These are phyloP conservation scores for Rhodomyrtus psidioides DNA, from an alignment of 441 rosid species.

Conservation along the genomic window DNA sequence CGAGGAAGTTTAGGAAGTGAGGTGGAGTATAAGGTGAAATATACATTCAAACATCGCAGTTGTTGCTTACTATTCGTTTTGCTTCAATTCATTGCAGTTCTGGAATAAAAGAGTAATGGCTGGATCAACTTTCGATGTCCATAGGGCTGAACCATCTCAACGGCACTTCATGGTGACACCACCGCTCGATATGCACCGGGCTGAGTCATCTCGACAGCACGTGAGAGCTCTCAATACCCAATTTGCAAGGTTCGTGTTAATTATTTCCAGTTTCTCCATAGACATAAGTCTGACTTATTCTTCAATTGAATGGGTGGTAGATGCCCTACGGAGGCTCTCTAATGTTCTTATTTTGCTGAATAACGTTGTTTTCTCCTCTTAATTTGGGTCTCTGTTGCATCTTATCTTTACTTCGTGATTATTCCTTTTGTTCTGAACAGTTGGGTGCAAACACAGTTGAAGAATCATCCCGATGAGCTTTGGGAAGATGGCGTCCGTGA, in stretches of 20 bases:
- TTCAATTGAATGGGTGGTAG: neutral
- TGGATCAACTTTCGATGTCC: conserved; percentile 46
- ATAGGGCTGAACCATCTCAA: conserved; percentile 49
- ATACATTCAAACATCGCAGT: neutral
- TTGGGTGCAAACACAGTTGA: conserved; percentile 89
- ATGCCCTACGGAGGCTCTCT: neutral
- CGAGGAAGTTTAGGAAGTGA: neutral
- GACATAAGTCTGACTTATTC: neutral
- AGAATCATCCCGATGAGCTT: conserved; percentile 93
- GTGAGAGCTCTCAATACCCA: conserved; percentile 95
- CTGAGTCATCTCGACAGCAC: conserved; percentile 74
- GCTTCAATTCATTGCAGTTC: conserved; percentile 28
- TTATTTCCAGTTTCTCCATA: neutral
- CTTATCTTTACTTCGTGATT: neutral
- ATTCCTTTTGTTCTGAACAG: conserved; percentile 25
- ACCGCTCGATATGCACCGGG: conserved; percentile 44
- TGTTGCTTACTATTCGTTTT: neutral
- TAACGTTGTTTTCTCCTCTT: neutral
- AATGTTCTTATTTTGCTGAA: neutral
- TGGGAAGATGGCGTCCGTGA: conserved; percentile 91
- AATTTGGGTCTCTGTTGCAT: neutral
- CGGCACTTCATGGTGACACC: conserved; percentile 21
- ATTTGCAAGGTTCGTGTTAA: conserved; percentile 63
- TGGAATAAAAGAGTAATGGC: conserved; percentile 51
- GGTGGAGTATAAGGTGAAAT: neutral